Percentiles rank a stretch among this genome's conserved stretches.
Conservation (phyloP, 2,329 filamentous ascomycete genomes). For the Penicillium polonicum region DNA sequence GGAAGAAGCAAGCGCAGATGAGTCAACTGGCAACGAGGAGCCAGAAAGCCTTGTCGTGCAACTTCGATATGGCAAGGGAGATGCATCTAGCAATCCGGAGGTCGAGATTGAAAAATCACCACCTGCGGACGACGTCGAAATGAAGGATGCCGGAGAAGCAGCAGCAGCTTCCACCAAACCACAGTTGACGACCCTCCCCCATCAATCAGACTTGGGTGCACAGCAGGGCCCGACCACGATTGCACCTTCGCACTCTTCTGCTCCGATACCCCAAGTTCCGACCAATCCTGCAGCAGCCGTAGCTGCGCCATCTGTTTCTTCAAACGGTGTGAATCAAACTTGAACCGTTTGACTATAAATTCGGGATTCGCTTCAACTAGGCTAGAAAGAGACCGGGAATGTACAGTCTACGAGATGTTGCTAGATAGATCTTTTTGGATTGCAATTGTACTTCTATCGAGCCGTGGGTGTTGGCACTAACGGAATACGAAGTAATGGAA, state of each 20-base stretch:
- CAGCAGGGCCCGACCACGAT: not conserved
- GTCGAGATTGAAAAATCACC: conserved; percentile 22
- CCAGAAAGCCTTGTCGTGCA: conserved; percentile 72
- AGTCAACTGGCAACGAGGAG: conserved; percentile 50
- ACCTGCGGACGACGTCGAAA: conserved; percentile 14
- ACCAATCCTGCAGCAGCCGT: conserved; percentile 5
- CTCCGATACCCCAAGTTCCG: not conserved
- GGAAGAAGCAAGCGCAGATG: conserved; percentile 41
- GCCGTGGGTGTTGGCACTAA: not conserved
- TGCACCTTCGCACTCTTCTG: not conserved
- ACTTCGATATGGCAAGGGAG: conserved; percentile 51
- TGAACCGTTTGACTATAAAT: not conserved
- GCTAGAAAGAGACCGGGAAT: not conserved
- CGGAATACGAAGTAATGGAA: not conserved
- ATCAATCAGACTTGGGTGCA: not conserved
- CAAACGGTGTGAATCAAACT: conserved; percentile 9
- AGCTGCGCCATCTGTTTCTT: conserved; percentile 1
- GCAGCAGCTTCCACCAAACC: not conserved
- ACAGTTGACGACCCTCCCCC: not conserved
- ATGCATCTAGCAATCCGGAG: conserved; percentile 19
- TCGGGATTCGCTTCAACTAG: not conserved
- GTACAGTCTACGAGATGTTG: not conserved
- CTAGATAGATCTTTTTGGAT: not conserved
- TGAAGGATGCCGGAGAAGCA: conserved; percentile 12
- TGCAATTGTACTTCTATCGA: not conserved